Evolutionary conservation across 2,329 filamentous ascomycete genomes (phyloP).

Genomic region (Ascochyta pisi): DNA sequence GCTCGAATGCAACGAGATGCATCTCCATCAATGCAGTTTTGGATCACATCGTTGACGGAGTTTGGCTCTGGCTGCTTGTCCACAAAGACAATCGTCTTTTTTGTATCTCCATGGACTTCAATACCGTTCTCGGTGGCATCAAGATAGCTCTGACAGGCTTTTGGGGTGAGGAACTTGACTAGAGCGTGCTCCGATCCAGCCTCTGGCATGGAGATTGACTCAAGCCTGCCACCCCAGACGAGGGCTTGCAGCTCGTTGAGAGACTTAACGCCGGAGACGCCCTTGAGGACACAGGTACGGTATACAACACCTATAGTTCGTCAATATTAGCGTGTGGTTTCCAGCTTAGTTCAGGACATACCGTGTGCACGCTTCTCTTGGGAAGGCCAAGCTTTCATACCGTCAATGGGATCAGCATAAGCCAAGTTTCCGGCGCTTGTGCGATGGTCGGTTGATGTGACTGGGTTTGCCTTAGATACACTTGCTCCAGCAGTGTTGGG

Average conservation of each 20-base stretch:
- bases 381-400: conserved; percentile 34
- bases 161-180: conserved; percentile 44
- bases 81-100: conserved; percentile 36
- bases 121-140: conserved; percentile 47
- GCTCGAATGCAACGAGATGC: conserved; percentile 57
- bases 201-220: conserved; percentile 37
- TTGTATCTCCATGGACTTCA: conserved; percentile 27
- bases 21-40: conserved; percentile 49
- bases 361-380: conserved; percentile 41
- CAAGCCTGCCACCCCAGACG: conserved; percentile 49
- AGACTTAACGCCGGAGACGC: conserved; percentile 27
- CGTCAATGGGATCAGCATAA: conserved; percentile 16
- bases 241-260: conserved; percentile 43
- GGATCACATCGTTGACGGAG: conserved; percentile 51
- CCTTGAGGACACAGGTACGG: conserved; percentile 39
- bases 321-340: conserved; percentile 8
- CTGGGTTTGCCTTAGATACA: too few relatives aligned
- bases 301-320: conserved; percentile 22
- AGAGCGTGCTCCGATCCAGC: conserved; percentile 32
- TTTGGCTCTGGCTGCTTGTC: conserved; percentile 34
- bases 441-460: background rate
- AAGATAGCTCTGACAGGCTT: conserved; percentile 44
- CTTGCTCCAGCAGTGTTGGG: background rate
- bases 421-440: background rate
- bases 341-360: conserved; percentile 12